These are phyloP conservation scores for Yamagishiella unicocca DNA, from an alignment of 139 green algal species.

Conservation along the genomic window DNA sequence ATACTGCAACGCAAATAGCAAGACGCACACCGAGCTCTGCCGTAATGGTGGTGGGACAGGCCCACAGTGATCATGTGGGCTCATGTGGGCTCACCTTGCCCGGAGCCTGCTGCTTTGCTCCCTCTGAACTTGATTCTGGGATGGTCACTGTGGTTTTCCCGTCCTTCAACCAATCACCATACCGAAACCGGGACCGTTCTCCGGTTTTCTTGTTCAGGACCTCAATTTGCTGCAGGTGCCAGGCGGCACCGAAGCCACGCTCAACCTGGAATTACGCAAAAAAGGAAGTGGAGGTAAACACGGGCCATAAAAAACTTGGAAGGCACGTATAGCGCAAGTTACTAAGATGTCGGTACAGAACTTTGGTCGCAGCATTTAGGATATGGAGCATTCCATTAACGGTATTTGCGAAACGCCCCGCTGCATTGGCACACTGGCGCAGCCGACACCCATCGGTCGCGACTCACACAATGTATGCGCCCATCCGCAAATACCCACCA, in stretches of 20 bases:
- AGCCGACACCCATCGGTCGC: too few species aligned
- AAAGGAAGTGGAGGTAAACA: not conserved
- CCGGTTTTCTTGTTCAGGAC: conserved; percentile 60
- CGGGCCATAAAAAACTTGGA: not conserved
- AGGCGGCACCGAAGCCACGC: conserved; percentile 46
- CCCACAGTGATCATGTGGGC: not conserved
- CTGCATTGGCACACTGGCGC: too few species aligned
- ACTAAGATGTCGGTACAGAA: too few species aligned
- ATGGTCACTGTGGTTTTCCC: conserved; percentile 54
- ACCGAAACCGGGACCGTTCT: conserved; percentile 35
- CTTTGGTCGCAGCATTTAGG: too few species aligned
- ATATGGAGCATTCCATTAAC: too few species aligned
- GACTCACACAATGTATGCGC: too few species aligned
- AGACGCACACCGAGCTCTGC: too few species aligned
- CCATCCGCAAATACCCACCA: conserved; percentile 42
- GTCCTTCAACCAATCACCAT: conserved; percentile 59
- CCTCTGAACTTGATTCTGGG: conserved; percentile 36
- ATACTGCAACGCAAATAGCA: too few species aligned
- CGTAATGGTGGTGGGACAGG: too few species aligned
- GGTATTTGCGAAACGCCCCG: too few species aligned
- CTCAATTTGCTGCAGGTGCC: conserved; percentile 58
- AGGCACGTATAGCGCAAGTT: not conserved
- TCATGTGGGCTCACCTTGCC: conserved; percentile 39
- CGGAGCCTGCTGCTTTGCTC: conserved; percentile 39
- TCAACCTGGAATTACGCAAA: conserved; percentile 37